These are phyloP conservation scores for Cordyceps javanica DNA, from an alignment of 2,329 filamentous ascomycete species.

Conservation along the genomic window DNA sequence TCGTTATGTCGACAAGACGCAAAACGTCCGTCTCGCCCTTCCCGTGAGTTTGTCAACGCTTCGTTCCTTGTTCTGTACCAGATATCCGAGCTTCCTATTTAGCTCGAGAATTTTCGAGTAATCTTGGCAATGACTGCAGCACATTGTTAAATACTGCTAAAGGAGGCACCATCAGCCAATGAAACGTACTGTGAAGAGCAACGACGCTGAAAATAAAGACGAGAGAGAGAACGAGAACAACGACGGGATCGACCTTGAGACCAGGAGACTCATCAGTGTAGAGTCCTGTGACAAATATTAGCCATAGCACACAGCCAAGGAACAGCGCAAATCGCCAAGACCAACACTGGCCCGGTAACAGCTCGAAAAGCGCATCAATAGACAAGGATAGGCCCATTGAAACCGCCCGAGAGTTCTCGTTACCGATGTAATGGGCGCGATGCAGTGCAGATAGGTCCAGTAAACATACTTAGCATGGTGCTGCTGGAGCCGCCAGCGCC, in stretches of 20 bases:
- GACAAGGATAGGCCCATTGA: background rate
- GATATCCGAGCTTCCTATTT: conserved; percentile 22
- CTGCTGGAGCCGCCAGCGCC: conserved; percentile 94
- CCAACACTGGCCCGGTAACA: background rate
- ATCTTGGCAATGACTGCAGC: conserved; percentile 84
- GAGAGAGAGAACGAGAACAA: conserved; percentile 90
- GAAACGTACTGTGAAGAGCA: conserved; percentile 80
- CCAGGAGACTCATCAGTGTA: conserved; percentile 99
- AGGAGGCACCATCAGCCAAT: background rate
- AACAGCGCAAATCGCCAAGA: background rate
- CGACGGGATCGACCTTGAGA: conserved; percentile 94
- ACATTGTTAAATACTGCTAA: conserved; percentile 1
- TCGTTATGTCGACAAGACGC: background rate
- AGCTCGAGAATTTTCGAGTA: conserved; percentile 76
- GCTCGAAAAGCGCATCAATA: too few relatives aligned
- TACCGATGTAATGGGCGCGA: background rate
- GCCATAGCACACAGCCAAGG: conserved; percentile 1
- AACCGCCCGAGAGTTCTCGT: background rate
- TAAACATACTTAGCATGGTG: conserved; percentile 87
- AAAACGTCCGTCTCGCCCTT: background rate
- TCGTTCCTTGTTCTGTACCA: background rate
- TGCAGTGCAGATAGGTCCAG: background rate
- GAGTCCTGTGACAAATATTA: conserved; percentile 53
- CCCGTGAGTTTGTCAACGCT: background rate
- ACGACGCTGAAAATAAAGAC: conserved; percentile 99